These are phyloP conservation scores for Paecilomyces dactylethromorphus DNA, from an alignment of 2,329 filamentous ascomycete species.

Conservation along the genomic window DNA sequence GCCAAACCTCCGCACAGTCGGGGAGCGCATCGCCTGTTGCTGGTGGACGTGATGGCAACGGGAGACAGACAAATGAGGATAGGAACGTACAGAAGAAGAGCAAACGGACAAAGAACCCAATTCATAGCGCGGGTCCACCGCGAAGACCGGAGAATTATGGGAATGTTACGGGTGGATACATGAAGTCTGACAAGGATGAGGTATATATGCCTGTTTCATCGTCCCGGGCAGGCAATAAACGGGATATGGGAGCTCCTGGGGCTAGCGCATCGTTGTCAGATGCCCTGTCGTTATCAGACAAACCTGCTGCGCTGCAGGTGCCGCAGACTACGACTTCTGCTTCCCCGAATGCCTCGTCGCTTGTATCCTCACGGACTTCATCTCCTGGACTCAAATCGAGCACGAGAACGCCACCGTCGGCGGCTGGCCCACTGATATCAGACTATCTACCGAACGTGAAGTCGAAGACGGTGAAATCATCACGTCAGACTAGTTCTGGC, in stretches of 20 bases:
- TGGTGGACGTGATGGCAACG: background rate
- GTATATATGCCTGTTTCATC: constrained; percentile 62
- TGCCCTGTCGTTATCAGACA: constrained; percentile 45
- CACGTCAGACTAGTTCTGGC: constrained; percentile 70
- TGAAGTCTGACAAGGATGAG: constrained; percentile 62
- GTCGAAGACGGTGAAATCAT: constrained; percentile 56
- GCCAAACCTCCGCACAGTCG: constrained; percentile 14
- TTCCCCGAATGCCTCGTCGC: constrained; percentile 34
- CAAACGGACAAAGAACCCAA: constrained; percentile 52
- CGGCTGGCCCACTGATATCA: constrained; percentile 73
- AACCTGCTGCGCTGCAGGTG: constrained; percentile 42
- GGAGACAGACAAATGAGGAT: constrained; percentile 9
- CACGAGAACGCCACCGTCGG: constrained; percentile 55
- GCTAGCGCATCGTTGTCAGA: constrained; percentile 28
- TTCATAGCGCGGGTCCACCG: constrained; percentile 57
- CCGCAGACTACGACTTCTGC: constrained; percentile 29
- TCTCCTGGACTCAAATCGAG: constrained; percentile 26
- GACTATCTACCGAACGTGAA: constrained; percentile 59
- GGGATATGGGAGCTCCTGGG: constrained; percentile 31
- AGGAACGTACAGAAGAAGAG: constrained; percentile 42
- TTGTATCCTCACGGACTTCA: constrained; percentile 40
- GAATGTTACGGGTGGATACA: constrained; percentile 63
- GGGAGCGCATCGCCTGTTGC: constrained; percentile 3
- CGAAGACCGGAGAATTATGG: constrained; percentile 60
- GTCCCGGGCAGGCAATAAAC: constrained; percentile 28